Base-by-base conservation (phyloP, 2,329 filamentous ascomycete species). In the Neonectria hederae region DNA sequence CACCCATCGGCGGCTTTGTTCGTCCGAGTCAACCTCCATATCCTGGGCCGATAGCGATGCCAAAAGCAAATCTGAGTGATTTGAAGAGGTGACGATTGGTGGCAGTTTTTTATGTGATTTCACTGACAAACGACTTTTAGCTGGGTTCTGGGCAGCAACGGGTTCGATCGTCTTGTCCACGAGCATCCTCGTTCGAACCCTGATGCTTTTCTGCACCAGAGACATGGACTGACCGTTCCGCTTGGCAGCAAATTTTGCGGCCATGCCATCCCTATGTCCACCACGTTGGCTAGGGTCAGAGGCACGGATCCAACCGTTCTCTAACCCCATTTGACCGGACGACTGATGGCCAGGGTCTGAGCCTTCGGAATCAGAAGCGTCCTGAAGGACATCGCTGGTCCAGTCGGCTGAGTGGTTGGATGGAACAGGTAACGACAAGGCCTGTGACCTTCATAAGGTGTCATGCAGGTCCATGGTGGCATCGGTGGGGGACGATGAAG, bases 401-500 rank as follows among this genome's bases (percentile, higher is more conserved):
- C 73, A 63, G 68, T 71, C 65, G 60, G 54, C 70, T 64, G 64
- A 61, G 56, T 67, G 62, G 52, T 67, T 61, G 59, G 71, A 67
- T 77, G 79, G 71, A 75, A 76, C 76, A 75, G 81, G 79, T 80
- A 78, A 78, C 80, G 83, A 79, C 82, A 83, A 83, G 84, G 81
- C 86, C 86, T 87, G 83, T 80, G 76, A 83, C 78, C 82, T 81
- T 87, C 85, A 89, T 84, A 85, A 85, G 49, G 78, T 76, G 70
- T 83, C 80, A 51, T 78, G 75, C 70, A 75, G 76, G 54, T 73
- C 69, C 43, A 76, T 62, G 62, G 83, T 78, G 67, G 69, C 75
- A 21, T 81, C 80, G 13, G 72, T 72, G 11, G 77, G 48, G 19
- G 48, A 76, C 2, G 81, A 81, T 17, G 83, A 82, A n/a, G 84